These are phyloP conservation scores for Breynia disticha DNA, from an alignment of 441 rosid species.

Conservation along the genomic window DNA sequence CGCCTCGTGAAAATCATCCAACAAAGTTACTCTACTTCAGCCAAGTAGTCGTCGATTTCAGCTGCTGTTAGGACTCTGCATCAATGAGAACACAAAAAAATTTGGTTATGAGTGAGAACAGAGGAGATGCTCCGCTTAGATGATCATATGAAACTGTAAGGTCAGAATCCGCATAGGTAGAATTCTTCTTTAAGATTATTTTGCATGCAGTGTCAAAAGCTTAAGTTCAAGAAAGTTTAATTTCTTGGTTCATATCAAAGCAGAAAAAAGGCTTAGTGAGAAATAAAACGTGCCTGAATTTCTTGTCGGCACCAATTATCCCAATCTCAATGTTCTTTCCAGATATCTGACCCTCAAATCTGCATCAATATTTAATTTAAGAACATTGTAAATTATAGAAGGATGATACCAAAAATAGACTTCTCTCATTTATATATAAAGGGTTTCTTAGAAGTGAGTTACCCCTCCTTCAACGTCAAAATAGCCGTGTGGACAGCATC, in stretches of 20 bases:
- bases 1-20: too few species aligned
- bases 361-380: conserved; percentile 19
- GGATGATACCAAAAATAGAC: not conserved
- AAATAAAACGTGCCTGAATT: conserved; percentile 51
- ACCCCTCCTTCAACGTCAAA: conserved; percentile 96
- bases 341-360: conserved; percentile 97
- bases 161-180: too few species aligned
- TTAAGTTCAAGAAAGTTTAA: too few species aligned
- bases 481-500: conserved; percentile 99
- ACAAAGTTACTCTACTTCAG: conserved; percentile 52
- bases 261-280: too few species aligned
- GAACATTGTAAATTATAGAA: too few species aligned
- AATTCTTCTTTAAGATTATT: too few species aligned
- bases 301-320: conserved; percentile 75
- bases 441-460: conserved; percentile 4
- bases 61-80: conserved; percentile 72
- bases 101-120: not conserved
- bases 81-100: not conserved
- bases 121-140: too few species aligned
- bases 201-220: too few species aligned
- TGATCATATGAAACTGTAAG: too few species aligned
- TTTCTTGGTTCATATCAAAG: too few species aligned
- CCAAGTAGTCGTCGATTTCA: conserved; percentile 74
- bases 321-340: conserved; percentile 96
- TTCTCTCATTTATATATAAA: not conserved